A percentile compares a stretch with the other conserved stretches of the same genome.
Conservation (phyloP, 352 stramenopile species). For the Globisporangium rhizosaccharum region DNA sequence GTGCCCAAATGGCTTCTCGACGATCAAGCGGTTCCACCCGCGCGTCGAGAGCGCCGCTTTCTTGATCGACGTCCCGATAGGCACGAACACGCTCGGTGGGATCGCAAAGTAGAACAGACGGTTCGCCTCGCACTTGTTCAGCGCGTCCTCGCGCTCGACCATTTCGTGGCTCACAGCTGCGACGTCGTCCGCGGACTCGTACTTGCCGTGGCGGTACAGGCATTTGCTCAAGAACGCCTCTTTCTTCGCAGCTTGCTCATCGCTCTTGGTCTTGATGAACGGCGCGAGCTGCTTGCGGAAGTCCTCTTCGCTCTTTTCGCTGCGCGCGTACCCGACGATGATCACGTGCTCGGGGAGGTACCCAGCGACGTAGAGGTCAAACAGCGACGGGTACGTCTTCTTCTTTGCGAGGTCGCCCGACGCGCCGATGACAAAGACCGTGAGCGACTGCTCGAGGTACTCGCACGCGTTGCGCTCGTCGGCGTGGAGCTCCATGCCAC, state of each 20-base stretch:
- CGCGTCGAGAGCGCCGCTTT: slow-evolving; percentile 76
- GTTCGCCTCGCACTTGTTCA: slow-evolving; percentile 52
- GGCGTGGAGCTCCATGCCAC: slow-evolving; percentile 19
- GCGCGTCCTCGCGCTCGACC: slow-evolving; percentile 48
- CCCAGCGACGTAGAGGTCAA: slow-evolving; percentile 72
- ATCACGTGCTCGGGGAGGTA: slow-evolving; percentile 81
- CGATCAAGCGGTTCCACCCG: slow-evolving; percentile 95
- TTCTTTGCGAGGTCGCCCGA: slow-evolving; percentile 89
- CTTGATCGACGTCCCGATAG: slow-evolving; percentile 92
- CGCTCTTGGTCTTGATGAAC: slow-evolving; percentile 60
- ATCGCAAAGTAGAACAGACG: slow-evolving; percentile 97
- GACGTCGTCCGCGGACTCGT: slow-evolving; percentile 83
- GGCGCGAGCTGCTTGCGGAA: slow-evolving; percentile 76
- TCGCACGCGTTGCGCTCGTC: slow-evolving; percentile 61
- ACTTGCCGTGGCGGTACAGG: slow-evolving; percentile 73
- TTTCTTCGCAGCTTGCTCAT: slow-evolving; percentile 40
- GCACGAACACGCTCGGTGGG: slow-evolving; percentile 94
- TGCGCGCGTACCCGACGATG: slow-evolving; percentile 85
- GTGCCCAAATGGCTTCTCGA: slow-evolving; percentile 98
- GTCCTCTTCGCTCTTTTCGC: slow-evolving; percentile 70
- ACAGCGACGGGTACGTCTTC: slow-evolving; percentile 91
- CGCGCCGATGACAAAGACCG: slow-evolving; percentile 83
- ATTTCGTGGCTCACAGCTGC: slow-evolving; percentile 69
- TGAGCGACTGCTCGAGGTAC: slow-evolving; percentile 65
- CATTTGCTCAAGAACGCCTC: slow-evolving; percentile 70